Evolutionary conservation across 2,329 filamentous ascomycete species (phyloP).

Genomic region (Aureobasidium subglaciale): DNA sequence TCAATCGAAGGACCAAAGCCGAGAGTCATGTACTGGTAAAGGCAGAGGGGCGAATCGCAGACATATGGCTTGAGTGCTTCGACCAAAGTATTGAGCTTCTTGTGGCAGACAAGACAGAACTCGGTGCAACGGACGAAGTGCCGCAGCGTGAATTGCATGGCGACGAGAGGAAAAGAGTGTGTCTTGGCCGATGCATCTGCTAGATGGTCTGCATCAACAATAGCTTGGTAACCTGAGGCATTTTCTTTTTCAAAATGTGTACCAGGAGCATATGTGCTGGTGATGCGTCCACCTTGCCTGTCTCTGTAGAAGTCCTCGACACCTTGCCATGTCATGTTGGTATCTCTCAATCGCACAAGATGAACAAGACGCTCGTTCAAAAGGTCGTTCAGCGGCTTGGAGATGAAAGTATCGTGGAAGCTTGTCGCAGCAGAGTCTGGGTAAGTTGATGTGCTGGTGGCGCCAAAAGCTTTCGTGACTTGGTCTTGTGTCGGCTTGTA

Average conservation of each 20-base stretch:
- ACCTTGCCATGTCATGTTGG: constrained; percentile 57
- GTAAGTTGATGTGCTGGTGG: constrained; percentile 14
- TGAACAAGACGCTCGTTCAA: constrained; percentile 58
- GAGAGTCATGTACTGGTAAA: constrained; percentile 83
- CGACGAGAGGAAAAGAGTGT: constrained; percentile 49
- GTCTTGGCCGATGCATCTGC: constrained; percentile 20
- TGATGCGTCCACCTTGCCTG: constrained; percentile 31
- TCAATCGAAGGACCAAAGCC: constrained; percentile 81
- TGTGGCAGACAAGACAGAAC: constrained; percentile 81
- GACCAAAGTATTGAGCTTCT: constrained; percentile 56
- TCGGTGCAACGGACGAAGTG: constrained; percentile 76
- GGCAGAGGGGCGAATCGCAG: constrained; percentile 65
- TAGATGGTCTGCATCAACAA: constrained; percentile 46
- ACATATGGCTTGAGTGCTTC: constrained; percentile 68
- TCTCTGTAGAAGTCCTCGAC: constrained; percentile 55
- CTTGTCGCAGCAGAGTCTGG: not conserved
- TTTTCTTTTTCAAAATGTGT: constrained; percentile 33
- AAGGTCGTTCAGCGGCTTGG: constrained; percentile 60
- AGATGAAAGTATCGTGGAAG: constrained; percentile 60
- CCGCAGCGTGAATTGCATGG: constrained; percentile 69
- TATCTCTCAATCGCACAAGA: constrained; percentile 49
- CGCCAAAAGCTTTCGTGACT: constrained; percentile 46
- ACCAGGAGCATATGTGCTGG: constrained; percentile 28
- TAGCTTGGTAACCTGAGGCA: constrained; percentile 32
- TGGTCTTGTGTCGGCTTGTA: constrained; percentile 63